Base-by-base conservation (phyloP, 2,329 filamentous ascomycete species). In the Ascochyta koolunga region DNA sequence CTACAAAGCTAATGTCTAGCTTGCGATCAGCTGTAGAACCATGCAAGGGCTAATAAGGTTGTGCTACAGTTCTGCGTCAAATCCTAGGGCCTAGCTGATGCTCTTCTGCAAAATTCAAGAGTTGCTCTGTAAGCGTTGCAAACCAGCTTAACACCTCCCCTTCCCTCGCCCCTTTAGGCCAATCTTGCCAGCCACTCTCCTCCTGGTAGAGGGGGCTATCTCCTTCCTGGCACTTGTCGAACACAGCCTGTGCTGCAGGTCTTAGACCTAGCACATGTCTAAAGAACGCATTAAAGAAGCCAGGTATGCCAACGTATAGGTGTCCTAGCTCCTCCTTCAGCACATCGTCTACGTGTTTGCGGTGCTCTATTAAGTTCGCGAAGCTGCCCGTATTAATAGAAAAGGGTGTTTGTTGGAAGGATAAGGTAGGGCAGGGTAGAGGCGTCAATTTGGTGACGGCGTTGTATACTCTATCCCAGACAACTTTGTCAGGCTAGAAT, bases 381-480 rank as follows among this genome's bases (percentile, higher is more conserved):
- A 53, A 47, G 42, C 42, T 53, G 41, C 42, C 45, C 32, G 58
- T 65, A 40, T 52, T 65, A 41, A 67, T 46, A 60, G n/a, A n/a
- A n/a, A n/a, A n/a, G n/a, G n/a, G 68, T 31, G 66, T 73, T 57
- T 72, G 66, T 55, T 55, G 54, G 48, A 70, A 50, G 49, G 54
- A 59, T 27, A 62, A 65, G 31, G 56, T 48, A 24, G 63, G 43
- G 50, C 59, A 65, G 43, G 60, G 64, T 53, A 71, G 69, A 38
- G 66, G 72, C n/a, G 71, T 75, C 22, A 68, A 69, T 67, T 77
- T 67, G 51, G 68, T 68, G 44, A 76, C 65, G 44, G 71, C 35
- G 16, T 18, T n/a, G 11, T 18, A 37, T 3, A 37, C 35, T 5
- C 4, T 18, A 15, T 37, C 16, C 62, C 51, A 37, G n/a, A 37